Conservation (phyloP, 108 stramenopile species). For the Licmophora abbreviata region DNA sequence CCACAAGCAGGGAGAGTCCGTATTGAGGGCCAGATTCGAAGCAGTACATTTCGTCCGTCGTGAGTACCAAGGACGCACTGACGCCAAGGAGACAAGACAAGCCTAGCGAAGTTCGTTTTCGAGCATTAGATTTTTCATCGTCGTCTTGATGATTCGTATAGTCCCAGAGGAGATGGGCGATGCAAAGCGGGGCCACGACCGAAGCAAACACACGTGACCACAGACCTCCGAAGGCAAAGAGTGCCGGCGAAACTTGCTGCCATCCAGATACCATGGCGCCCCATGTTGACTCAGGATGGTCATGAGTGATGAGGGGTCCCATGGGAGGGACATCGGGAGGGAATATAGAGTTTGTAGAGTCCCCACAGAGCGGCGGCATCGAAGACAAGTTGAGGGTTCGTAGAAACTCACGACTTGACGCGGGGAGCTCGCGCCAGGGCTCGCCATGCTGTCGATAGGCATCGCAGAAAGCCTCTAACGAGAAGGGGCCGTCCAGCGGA, state of each 20-base stretch:
- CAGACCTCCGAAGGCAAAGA: conserved; percentile 68
- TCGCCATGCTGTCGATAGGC: neutral
- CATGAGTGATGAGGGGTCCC: conserved; percentile 18
- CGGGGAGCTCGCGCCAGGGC: neutral
- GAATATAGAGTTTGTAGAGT: neutral
- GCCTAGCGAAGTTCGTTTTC: conserved; percentile 7
- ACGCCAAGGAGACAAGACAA: conserved; percentile 22
- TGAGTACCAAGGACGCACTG: conserved; percentile 49
- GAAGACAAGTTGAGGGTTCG: neutral
- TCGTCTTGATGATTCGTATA: too few species aligned
- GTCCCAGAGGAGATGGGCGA: conserved; percentile 17
- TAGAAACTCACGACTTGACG: neutral
- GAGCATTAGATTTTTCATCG: neutral
- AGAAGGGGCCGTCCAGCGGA: too few species aligned
- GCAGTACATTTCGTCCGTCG: conserved; percentile 66
- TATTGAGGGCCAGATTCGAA: conserved; percentile 44
- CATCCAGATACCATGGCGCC: conserved; percentile 15
- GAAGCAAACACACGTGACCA: conserved; percentile 67
- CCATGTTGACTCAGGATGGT: conserved; percentile 10
- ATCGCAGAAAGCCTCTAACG: conserved; percentile 1
- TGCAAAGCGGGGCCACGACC: conserved; percentile 24
- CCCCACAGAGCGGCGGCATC: neutral
- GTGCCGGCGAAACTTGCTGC: conserved; percentile 19
- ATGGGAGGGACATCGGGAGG: conserved; percentile 24
- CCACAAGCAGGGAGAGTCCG: conserved; percentile 31